Percentiles rank a stretch among this genome's conserved stretches.
These are phyloP conservation scores for Rhodotorula toruloides DNA, from an alignment of 768 basidiomycete genomes.

Conservation along the genomic window DNA sequence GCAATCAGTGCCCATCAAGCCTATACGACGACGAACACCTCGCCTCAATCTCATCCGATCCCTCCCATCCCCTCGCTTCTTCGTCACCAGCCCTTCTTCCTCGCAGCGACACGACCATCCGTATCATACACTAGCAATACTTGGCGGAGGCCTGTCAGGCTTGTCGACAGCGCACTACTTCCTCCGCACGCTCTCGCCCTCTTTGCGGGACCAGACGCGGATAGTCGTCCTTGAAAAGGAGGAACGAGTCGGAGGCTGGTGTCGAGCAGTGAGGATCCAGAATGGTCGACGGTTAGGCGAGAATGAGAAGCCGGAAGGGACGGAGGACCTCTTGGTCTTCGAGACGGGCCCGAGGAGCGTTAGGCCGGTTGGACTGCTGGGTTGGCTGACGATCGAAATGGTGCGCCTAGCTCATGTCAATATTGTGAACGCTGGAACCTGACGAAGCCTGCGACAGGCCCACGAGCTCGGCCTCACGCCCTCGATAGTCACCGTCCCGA, in stretches of 20 bases:
- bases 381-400: slow-evolving; percentile 68
- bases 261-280: slow-evolving; percentile 55
- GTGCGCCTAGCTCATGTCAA: slow-evolving; percentile 52
- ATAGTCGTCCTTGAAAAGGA: slow-evolving; percentile 69
- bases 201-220: slow-evolving; percentile 49
- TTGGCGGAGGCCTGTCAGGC: slow-evolving; percentile 78
- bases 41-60: too few relatives aligned
- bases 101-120: neutral
- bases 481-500: slow-evolving; percentile 63
- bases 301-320: slow-evolving; percentile 33
- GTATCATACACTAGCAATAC: slow-evolving; percentile 53
- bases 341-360: slow-evolving; percentile 86
- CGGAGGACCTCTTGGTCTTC: slow-evolving; percentile 53
- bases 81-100: too few relatives aligned
- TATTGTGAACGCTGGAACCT: slow-evolving; percentile 2
- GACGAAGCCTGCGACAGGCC: slow-evolving; percentile 55
- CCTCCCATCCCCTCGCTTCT: too few relatives aligned
- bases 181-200: slow-evolving; percentile 54
- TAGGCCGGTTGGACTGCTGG: slow-evolving; percentile 59
- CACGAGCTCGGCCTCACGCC: slow-evolving; percentile 63
- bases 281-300: slow-evolving; percentile 20
- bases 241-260: slow-evolving; percentile 76
- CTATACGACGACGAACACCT: too few relatives aligned
- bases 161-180: slow-evolving; percentile 76
- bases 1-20: too few relatives aligned